Conservation (phyloP, 2,329 filamentous ascomycete species). For the Cercospora sp. region DNA sequence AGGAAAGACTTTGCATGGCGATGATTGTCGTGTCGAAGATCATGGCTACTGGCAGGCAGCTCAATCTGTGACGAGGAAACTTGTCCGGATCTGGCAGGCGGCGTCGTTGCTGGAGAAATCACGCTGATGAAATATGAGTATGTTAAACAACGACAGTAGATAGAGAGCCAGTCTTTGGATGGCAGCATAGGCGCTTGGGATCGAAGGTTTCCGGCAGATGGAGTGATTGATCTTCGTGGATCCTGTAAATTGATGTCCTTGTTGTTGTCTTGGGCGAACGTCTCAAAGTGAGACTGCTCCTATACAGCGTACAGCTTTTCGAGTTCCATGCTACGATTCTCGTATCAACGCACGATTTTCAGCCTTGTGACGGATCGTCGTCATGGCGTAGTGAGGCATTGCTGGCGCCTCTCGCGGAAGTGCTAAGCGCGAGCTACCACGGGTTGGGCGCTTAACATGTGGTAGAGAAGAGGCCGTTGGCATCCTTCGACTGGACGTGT, state of each 20-base stretch:
- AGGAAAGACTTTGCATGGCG: neutral
- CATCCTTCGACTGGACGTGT: neutral
- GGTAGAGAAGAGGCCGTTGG: neutral
- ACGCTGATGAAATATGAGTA: neutral
- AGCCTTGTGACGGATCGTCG: neutral
- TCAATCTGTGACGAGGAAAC: neutral
- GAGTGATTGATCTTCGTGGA: neutral
- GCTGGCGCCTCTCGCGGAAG: slow-evolving; percentile 9
- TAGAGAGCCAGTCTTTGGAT: neutral
- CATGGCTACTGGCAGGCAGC: neutral
- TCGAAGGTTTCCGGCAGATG: neutral
- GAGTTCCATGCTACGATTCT: neutral
- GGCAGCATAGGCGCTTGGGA: neutral
- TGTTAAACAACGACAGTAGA: neutral
- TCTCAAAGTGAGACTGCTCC: neutral
- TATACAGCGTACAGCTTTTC: no score
- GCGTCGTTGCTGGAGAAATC: neutral
- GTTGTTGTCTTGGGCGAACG: neutral
- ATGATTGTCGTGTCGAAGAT: neutral
- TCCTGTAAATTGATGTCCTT: neutral
- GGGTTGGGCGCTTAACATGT: slow-evolving; percentile 8
- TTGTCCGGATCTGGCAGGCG: neutral
- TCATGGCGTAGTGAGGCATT: neutral
- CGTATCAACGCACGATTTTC: neutral
- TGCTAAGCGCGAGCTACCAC: neutral